A percentile compares a stretch with the other conserved stretches of the same genome.
These are phyloP conservation scores for Ascoidea asiatica DNA, from an alignment of 805 yeast genomes.

Conservation along the genomic window DNA sequence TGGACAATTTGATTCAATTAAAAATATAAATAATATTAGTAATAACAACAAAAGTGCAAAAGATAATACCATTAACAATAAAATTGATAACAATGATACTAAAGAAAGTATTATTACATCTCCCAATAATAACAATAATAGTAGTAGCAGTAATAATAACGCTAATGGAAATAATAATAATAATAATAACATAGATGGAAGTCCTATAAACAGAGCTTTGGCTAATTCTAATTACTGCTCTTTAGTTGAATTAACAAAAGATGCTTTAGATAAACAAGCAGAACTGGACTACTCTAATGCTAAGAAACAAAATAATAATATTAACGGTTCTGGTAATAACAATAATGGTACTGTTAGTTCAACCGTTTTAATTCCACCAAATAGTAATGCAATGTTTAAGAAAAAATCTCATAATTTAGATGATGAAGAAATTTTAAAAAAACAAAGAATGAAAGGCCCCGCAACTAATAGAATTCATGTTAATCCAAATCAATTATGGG, in stretches of 20 bases:
- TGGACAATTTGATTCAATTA: no score
- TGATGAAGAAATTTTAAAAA: constrained; percentile 54
- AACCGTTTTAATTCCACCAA: neutral
- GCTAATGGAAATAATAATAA: constrained; percentile 17
- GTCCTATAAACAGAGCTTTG: constrained; percentile 14
- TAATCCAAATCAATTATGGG: constrained; percentile 75
- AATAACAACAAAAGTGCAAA: no score
- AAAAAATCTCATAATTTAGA: constrained; percentile 27
- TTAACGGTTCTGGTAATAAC: no score
- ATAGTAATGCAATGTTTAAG: constrained; percentile 12
- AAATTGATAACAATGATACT: constrained; percentile 19
- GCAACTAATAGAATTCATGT: constrained; percentile 13
- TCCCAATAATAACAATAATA: constrained; percentile 22
- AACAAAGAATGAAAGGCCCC: constrained; percentile 31
- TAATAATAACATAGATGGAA: constrained; percentile 10
- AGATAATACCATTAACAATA: constrained; percentile 21
- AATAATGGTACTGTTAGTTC: constrained; percentile 11
- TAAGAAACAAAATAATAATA: constrained; percentile 3
- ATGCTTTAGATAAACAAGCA: constrained; percentile 19
- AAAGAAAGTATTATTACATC: constrained; percentile 11
- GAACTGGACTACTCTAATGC: constrained; percentile 14
- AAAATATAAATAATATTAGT: no score
- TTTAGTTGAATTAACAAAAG: constrained; percentile 27
- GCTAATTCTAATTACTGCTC: constrained; percentile 14
- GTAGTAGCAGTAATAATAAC: constrained; percentile 21